These are phyloP conservation scores for Colletotrichum sp. DNA, from an alignment of 2,329 filamentous ascomycete species.

Conservation along the genomic window DNA sequence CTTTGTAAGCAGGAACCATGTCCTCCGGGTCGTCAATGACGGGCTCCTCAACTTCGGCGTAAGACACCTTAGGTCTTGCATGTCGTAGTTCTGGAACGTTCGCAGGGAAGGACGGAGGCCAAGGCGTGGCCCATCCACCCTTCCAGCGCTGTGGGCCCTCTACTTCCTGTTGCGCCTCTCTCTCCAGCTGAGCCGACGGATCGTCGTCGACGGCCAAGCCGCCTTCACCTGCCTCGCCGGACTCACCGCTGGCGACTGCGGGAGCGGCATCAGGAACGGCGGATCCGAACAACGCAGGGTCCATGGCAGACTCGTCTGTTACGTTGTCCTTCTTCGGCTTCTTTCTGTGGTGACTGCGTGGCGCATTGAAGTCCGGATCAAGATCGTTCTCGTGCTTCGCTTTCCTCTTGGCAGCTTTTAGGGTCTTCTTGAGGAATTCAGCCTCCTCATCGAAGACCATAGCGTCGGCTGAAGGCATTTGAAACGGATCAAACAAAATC, in stretches of 20 bases:
- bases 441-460: conserved; percentile 50
- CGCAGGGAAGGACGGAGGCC: conserved; percentile 21
- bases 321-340: conserved; percentile 36
- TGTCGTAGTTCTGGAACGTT: conserved; percentile 56
- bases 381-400: conserved; percentile 58
- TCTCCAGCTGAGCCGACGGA: background rate
- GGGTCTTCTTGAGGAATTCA: conserved; percentile 60
- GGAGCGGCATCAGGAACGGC: background rate
- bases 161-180: background rate
- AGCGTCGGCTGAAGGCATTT: conserved; percentile 52
- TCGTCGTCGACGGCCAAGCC: conserved; percentile 24
- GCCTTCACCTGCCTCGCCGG: conserved; percentile 19
- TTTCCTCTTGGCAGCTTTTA: conserved; percentile 58
- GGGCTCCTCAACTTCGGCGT: conserved; percentile 51
- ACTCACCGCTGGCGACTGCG: background rate
- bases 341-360: conserved; percentile 45
- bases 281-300: conserved; percentile 56
- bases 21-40: conserved; percentile 48
- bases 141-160: background rate
- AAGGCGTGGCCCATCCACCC: background rate
- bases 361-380: conserved; percentile 57
- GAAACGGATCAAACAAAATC: conserved; percentile 65
- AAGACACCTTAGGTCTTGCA: conserved; percentile 56
- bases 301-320: conserved; percentile 44
- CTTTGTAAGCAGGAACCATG: conserved; percentile 27